Evolutionary conservation across 305 asterid genomes (phyloP).

Genomic region (Rubia tinctorum): DNA sequence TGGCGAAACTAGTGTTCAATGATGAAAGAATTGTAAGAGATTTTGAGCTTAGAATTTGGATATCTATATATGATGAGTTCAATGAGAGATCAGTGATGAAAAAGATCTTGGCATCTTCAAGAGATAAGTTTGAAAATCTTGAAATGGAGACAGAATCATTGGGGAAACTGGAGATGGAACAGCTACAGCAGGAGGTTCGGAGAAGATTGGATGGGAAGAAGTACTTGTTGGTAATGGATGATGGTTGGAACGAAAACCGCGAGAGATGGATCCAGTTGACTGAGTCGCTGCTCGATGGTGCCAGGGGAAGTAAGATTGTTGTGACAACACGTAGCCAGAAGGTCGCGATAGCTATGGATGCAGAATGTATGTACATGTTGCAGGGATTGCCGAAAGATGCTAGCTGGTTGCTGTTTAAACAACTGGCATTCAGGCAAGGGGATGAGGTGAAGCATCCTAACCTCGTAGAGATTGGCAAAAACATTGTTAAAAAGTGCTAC

Average conservation of each 20-base stretch:
- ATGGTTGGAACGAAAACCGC: constrained; percentile 14
- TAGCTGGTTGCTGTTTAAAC: constrained; percentile 11
- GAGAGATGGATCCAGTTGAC: constrained; percentile 9
- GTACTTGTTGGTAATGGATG: constrained; percentile 15
- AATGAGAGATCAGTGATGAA: not conserved
- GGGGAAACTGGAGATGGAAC: constrained; percentile 9
- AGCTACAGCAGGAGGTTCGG: constrained; percentile 3
- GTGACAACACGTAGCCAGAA: constrained; percentile 13
- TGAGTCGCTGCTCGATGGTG: constrained; percentile 11
- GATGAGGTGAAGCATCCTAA: constrained; percentile 7
- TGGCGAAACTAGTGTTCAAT: constrained; percentile 12
- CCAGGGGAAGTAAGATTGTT: constrained; percentile 12
- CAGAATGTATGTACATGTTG: constrained; percentile 4
- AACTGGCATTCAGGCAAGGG: constrained; percentile 14
- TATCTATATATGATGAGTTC: constrained; percentile 10
- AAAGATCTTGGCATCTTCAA: constrained; percentile 3
- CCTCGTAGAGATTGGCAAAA: constrained; percentile 14
- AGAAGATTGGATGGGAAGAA: constrained; percentile 10
- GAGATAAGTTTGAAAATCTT: not conserved
- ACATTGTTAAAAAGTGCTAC: constrained; percentile 14
- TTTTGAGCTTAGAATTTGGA: constrained; percentile 20
- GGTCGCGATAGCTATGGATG: constrained; percentile 5
- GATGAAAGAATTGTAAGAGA: constrained; percentile 1
- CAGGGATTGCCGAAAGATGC: constrained; percentile 13
- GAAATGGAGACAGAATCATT: not conserved